phyloP scores from a whole-genome alignment of 176 grass and related monocot species.

The Musa troglodytarum region DNA sequence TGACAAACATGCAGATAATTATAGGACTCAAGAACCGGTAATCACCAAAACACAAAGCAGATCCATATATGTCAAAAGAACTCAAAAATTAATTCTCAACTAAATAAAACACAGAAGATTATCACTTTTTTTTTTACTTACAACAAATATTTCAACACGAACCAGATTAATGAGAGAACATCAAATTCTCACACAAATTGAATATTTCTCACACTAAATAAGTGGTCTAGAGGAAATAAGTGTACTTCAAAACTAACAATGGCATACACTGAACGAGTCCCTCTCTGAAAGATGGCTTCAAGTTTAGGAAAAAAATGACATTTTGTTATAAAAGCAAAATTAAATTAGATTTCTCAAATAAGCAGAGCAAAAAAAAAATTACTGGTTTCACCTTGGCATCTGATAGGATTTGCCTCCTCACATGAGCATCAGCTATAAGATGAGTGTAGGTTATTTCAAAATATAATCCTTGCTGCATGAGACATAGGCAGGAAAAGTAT shows the following conservation, averaged over 20 bases:
- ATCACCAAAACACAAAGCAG: no score
- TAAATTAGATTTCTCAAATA: no score
- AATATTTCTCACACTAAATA: no score
- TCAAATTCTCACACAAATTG: no score
- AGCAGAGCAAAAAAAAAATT: background rate
- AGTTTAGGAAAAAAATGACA: no score
- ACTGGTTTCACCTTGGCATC: conserved; percentile 45
- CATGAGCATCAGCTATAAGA: conserved; percentile 42
- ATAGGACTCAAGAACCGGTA: no score
- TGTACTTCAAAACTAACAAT: background rate
- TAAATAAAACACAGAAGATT: no score
- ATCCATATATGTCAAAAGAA: no score
- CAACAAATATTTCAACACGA: no score
- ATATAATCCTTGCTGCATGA: conserved; percentile 45
- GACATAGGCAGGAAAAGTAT: background rate
- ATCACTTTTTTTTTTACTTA: no score
- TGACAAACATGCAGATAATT: background rate
- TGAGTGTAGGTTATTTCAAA: conserved; percentile 69
- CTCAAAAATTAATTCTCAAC: no score
- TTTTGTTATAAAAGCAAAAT: background rate
- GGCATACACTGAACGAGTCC: background rate
- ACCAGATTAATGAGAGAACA: no score
- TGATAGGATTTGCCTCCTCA: conserved; percentile 39
- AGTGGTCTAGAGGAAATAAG: background rate
- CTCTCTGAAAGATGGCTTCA: background rate